Evolutionary conservation across 306 rosid genomes (phyloP).

Genomic region (Cicer judaicum): DNA sequence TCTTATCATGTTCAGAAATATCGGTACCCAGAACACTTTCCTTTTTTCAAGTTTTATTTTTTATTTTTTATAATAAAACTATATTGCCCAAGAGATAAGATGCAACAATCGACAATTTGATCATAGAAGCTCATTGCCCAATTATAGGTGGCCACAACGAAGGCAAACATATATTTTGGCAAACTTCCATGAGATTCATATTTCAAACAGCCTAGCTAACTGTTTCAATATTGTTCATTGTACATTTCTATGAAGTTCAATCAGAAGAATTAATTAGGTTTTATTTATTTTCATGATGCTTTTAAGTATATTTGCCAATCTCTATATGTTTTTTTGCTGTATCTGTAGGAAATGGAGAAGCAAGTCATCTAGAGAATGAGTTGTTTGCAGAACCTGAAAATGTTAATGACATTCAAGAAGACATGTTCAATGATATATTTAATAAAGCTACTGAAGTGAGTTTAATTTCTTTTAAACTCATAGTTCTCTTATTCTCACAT

Average conservation of each 20-base stretch:
- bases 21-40: neutral
- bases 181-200: conserved; percentile 16
- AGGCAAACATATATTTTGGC: neutral
- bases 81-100: conserved; percentile 16
- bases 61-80: conserved; percentile 22
- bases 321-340: conserved; percentile 31
- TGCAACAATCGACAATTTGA: conserved; percentile 19
- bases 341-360: conserved; percentile 57
- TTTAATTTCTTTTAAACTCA: conserved; percentile 39
- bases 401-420: conserved; percentile 60
- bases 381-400: conserved; percentile 55
- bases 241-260: conserved; percentile 3
- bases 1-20: conserved; percentile 16
- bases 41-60: neutral
- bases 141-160: neutral
- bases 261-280: conserved; percentile 3
- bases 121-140: neutral
- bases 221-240: neutral
- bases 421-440: conserved; percentile 62
- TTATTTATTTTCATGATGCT: conserved; percentile 33
- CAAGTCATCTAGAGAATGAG: conserved; percentile 49
- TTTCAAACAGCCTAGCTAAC: neutral
- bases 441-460: conserved; percentile 69
- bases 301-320: conserved; percentile 5
- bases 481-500: conserved; percentile 23